Percentiles rank a stretch among this genome's conserved stretches.
Conservation (phyloP, 371 early-diverging fungal species). For the Blakeslea trispora region DNA sequence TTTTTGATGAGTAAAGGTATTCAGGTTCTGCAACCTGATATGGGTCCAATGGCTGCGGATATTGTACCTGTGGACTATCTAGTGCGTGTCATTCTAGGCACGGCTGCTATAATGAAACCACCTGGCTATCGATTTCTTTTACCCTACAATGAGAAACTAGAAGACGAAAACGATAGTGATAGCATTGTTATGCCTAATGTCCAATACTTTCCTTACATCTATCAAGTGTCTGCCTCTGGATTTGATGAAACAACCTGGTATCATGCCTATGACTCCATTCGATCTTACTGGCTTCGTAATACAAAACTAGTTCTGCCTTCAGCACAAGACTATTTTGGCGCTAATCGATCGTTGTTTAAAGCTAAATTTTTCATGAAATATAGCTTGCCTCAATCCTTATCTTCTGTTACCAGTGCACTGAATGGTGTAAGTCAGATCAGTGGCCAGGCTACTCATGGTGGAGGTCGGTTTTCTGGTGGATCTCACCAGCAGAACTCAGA, state of each 20-base stretch:
- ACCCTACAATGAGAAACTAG: slow-evolving; percentile 46
- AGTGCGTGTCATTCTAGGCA: slow-evolving; percentile 35
- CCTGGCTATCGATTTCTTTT: slow-evolving; percentile 45
- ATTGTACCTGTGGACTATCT: slow-evolving; percentile 61
- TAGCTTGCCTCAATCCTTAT: slow-evolving; percentile 37
- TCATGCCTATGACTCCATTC: slow-evolving; percentile 34
- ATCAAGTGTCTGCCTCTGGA: slow-evolving; percentile 38
- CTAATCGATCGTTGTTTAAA: slow-evolving; percentile 39
- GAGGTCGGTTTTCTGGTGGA: background rate
- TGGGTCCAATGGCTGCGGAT: slow-evolving; percentile 43
- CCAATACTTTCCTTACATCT: slow-evolving; percentile 43
- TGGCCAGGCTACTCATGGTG: background rate
- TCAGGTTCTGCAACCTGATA: slow-evolving; percentile 40
- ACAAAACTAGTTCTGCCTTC: slow-evolving; percentile 32
- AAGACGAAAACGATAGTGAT: slow-evolving; percentile 21
- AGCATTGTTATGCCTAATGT: slow-evolving; percentile 31
- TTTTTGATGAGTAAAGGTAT: slow-evolving; percentile 46
- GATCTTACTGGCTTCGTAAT: slow-evolving; percentile 50
- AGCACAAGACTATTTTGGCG: slow-evolving; percentile 42
- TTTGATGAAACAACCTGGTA: slow-evolving; percentile 34
- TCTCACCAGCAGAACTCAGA: background rate
- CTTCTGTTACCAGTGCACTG: slow-evolving; percentile 26
- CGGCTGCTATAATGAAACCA: slow-evolving; percentile 29
- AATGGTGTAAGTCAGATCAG: slow-evolving; percentile 22
- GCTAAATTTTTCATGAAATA: slow-evolving; percentile 45